Evolutionary conservation across 2,329 filamentous ascomycete species (phyloP).

Genomic region (Talaromyces sp.): DNA sequence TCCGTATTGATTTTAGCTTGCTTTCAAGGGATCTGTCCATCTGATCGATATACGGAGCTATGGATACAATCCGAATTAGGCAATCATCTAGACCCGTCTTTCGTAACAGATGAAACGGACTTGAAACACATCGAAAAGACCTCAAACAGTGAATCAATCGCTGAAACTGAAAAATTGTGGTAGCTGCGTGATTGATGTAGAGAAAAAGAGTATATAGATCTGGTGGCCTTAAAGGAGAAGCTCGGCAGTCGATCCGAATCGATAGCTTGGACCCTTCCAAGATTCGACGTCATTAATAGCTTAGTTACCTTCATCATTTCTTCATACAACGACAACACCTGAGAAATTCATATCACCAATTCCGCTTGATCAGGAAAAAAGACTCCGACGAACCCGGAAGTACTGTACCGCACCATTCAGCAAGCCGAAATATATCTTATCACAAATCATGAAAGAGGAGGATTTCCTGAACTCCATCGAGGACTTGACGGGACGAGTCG

Average conservation of each 20-base stretch:
- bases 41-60: not conserved
- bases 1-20: not conserved
- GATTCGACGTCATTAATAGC: constrained; percentile 2
- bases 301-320: not conserved
- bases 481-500: constrained; percentile 13
- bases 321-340: not conserved
- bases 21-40: not conserved
- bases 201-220: not conserved
- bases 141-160: not conserved
- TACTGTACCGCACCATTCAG: not conserved
- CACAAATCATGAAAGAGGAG: constrained; percentile 15
- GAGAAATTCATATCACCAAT: not conserved
- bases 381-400: not conserved
- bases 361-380: too few species aligned
- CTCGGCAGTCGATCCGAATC: constrained; percentile 2
- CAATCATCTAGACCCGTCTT: not conserved
- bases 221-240: not conserved
- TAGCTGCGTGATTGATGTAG: not conserved
- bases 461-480: constrained; percentile 14
- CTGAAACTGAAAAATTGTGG: not conserved
- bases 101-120: not conserved
- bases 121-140: not conserved
- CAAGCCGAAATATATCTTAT: not conserved
- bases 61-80: not conserved
- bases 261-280: not conserved